phyloP scores from a whole-genome alignment of 179 eudicot genomes.

The Carnegiea gigantea region DNA sequence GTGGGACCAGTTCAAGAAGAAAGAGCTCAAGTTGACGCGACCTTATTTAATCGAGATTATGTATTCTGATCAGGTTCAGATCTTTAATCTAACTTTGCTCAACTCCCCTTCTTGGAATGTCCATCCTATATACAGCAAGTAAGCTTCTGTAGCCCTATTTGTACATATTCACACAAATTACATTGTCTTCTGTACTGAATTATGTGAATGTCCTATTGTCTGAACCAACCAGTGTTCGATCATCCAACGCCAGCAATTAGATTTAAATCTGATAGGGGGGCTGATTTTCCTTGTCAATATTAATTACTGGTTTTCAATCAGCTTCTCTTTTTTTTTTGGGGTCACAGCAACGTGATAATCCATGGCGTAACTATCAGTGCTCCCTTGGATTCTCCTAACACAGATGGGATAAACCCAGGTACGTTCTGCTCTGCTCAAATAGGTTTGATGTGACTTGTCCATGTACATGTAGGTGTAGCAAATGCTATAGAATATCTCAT shows the following conservation, averaged over 20 bases:
- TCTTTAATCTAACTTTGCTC: conserved; percentile 66
- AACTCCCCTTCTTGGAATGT: conserved; percentile 87
- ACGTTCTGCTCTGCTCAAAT: not conserved
- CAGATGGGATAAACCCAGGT: conserved; percentile 91
- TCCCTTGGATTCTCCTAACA: conserved; percentile 69
- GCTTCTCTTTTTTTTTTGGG: too few species aligned
- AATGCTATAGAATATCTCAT: not conserved
- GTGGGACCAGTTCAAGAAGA: conserved; percentile 69
- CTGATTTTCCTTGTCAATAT: too few species aligned
- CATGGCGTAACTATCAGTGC: conserved; percentile 67
- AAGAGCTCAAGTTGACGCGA: conserved; percentile 60
- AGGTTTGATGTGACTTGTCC: not conserved
- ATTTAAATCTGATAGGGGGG: not conserved
- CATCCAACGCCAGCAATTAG: not conserved
- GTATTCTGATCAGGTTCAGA: conserved; percentile 66
- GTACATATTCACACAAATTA: not conserved
- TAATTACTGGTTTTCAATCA: too few species aligned
- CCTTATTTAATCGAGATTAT: conserved; percentile 73
- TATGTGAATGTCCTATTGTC: not conserved
- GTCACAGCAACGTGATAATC: conserved; percentile 60
- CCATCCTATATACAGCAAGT: conserved; percentile 84
- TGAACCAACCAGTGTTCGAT: too few species aligned
- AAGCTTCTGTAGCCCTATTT: not conserved
- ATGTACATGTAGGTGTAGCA: not conserved
- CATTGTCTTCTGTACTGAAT: not conserved